Conservation (phyloP, 305 asterid genomes). For the Fraxinus platypoda region DNA sequence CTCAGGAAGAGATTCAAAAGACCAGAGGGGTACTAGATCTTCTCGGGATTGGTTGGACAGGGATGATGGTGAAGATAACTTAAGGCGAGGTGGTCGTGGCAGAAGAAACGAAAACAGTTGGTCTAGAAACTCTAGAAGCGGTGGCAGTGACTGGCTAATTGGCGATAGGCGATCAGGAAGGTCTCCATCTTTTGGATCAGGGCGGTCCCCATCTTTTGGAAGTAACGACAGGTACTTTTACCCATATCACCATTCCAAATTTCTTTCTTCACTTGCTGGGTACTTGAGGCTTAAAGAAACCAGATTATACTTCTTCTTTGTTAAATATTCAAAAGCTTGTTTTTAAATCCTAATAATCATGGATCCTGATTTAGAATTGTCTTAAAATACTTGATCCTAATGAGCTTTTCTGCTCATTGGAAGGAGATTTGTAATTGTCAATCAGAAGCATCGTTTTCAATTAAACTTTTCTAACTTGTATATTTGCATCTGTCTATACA, state of each 20-base stretch:
- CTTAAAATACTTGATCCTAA: not conserved
- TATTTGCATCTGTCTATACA: not conserved
- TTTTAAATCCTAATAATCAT: not conserved
- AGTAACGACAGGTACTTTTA: constrained; percentile 46
- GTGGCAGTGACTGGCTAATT: constrained; percentile 79
- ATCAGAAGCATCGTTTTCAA: not conserved
- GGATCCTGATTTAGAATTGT: not conserved
- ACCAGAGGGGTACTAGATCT: constrained; percentile 49
- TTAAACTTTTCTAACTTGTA: not conserved
- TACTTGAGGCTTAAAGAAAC: not conserved
- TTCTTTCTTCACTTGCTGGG: not conserved
- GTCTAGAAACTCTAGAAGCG: constrained; percentile 46
- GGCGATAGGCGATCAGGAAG: constrained; percentile 49
- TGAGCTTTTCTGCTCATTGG: not conserved
- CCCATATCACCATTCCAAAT: not conserved
- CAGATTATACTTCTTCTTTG: not conserved
- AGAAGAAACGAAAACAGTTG: constrained; percentile 39
- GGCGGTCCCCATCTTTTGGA: constrained; percentile 51
- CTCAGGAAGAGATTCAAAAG: constrained; percentile 57
- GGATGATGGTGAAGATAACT: constrained; percentile 35
- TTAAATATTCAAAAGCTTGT: not conserved
- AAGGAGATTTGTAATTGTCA: not conserved
- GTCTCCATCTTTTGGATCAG: constrained; percentile 44
- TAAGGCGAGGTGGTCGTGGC: constrained; percentile 46
- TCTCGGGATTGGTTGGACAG: constrained; percentile 52